Percentiles rank a stretch among this genome's conserved stretches.
Evolutionary conservation across 1,139 yeast species (phyloP).

Genomic region (Debaryomyces coudertii): DNA sequence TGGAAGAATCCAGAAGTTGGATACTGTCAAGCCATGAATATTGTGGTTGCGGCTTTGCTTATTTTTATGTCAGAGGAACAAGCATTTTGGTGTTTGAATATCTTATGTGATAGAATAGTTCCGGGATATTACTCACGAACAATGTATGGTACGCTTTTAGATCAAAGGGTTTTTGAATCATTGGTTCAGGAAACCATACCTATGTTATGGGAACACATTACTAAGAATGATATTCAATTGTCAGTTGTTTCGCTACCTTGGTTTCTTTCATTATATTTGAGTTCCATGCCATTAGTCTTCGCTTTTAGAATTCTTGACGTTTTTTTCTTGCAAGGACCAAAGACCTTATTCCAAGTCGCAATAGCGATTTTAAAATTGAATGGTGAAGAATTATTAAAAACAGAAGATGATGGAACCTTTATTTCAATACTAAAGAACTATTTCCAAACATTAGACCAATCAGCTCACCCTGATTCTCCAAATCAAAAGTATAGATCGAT

Average conservation of each 20-base stretch:
- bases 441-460: conserved; percentile 75
- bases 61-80: conserved; percentile 97
- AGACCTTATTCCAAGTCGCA: conserved; percentile 89
- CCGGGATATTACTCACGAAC: conserved; percentile 98
- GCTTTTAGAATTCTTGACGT: conserved; percentile 93
- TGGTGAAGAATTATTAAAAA: conserved; percentile 77
- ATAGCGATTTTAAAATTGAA: conserved; percentile 83
- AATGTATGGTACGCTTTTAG: conserved; percentile 95
- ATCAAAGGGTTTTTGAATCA: conserved; percentile 91
- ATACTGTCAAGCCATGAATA: conserved; percentile 99
- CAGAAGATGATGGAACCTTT: conserved; percentile 92
- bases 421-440: conserved; percentile 83
- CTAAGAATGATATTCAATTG: conserved; percentile 81
- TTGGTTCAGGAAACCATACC: conserved; percentile 92
- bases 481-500: conserved; percentile 66
- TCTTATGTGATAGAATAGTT: conserved; percentile 80
- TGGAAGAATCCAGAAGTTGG: conserved; percentile 99
- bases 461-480: conserved; percentile 75
- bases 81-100: conserved; percentile 89
- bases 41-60: conserved; percentile 89
- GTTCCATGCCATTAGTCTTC: conserved; percentile 91
- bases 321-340: conserved; percentile 88
- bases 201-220: conserved; percentile 79
- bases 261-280: conserved; percentile 88
- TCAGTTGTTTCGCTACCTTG: conserved; percentile 95